Conservation (phyloP, 495 filamentous ascomycete genomes). For the Eremomyces bilateralis region DNA sequence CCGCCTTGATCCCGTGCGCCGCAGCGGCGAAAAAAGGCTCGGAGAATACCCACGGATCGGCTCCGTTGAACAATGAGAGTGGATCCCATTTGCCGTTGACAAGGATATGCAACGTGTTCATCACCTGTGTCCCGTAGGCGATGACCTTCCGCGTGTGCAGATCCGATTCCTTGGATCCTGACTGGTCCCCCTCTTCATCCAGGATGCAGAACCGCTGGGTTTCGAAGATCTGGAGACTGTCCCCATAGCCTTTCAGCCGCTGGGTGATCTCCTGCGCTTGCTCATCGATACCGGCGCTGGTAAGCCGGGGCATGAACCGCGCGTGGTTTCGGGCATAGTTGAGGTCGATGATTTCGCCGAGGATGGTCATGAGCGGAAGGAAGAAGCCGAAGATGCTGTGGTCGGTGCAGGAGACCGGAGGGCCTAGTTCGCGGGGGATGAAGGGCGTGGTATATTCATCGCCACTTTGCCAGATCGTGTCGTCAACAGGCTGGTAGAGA, state of each 20-base stretch:
- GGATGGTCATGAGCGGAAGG: conserved; percentile 77
- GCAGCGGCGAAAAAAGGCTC: conserved; percentile 61
- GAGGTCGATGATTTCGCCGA: conserved; percentile 79
- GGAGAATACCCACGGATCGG: conserved; percentile 69
- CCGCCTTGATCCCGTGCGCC: conserved; percentile 56
- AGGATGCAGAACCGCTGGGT: conserved; percentile 14
- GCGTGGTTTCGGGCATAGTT: conserved; percentile 79
- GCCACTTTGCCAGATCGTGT: conserved; percentile 70
- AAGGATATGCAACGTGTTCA: conserved; percentile 68
- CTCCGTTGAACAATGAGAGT: conserved; percentile 62
- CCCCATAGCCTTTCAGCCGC: conserved; percentile 59
- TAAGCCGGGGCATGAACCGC: conserved; percentile 60
- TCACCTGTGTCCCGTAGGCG: conserved; percentile 74
- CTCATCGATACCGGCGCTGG: conserved; percentile 52
- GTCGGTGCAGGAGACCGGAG: conserved; percentile 61
- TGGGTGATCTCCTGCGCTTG: conserved; percentile 54
- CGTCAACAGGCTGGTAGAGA: conserved; percentile 73
- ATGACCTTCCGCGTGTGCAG: conserved; percentile 61
- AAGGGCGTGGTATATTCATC: conserved; percentile 43
- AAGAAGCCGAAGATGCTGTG: conserved; percentile 89
- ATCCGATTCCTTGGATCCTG: conserved; percentile 21
- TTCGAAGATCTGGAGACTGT: conserved; percentile 65
- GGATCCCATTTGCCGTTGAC: conserved; percentile 80
- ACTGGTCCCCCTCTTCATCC: background rate
- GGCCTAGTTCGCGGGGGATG: conserved; percentile 32